Evolutionary conservation across 1,284 basidiomycete species (phyloP), one percentile per base, ranked within the genome.

Genomic region (Marasmius fiardii): DNA sequence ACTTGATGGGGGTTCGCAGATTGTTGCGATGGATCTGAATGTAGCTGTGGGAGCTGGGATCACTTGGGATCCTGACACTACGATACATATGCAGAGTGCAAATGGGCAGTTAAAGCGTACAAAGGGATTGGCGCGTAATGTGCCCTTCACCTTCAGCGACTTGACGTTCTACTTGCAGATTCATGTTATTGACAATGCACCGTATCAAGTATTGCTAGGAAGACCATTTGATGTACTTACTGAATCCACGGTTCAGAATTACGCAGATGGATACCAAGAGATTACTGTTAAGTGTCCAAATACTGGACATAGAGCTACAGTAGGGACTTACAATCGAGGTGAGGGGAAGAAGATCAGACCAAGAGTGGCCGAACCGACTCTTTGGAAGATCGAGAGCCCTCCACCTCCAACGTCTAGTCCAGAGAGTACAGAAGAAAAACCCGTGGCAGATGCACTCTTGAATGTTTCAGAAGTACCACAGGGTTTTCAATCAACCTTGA

Each of bases 201-300:
- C 57, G 0, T 58, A 54, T 26, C 21, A 47, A 20, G 44, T 58
- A 10, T n/a, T 60, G 11, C 37, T 60, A 0, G 57, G 57, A 8
- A 7, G 35, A 26, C 57, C 51, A 1, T 58, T 58, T 43, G 54
- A 56, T 51, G 35, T 45, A 3, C 55, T 56, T 18, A 56, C 57
- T 1, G 33, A 54, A 21, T 54, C 47, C 14, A 11, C 16, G 3
- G 56, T 53, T 1, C 28, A 18, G 2, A 34, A 56, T 39, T 53
- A 58, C 18, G 48, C 41, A 1, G 49, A 47, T 8, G 57, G 55
- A n/a, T 43, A 43, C 24, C 57, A 58, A 14, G 43, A 53, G 1
- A 23, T 61, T 2, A 61, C 54, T 0, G 20, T 61, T n/a, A 58
- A 48, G 2, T 54, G 56, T 20, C 57, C 57, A 5, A 61, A 61